Evolutionary conservation across 768 basidiomycete species (phyloP).

Genomic region (Dioszegia aurantiaca): DNA sequence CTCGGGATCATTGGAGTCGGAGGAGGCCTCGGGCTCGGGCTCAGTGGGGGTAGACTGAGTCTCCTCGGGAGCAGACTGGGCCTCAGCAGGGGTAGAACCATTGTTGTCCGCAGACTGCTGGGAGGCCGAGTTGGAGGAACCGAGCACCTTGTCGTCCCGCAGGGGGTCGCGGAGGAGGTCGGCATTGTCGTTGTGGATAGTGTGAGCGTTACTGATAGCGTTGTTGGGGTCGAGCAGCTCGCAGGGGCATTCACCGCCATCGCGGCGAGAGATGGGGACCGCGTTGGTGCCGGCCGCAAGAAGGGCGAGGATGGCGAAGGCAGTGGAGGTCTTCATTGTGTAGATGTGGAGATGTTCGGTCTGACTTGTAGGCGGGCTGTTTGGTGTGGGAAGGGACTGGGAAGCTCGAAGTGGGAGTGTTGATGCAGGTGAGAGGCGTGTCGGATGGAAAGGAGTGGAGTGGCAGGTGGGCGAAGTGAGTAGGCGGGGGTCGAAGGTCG

Average conservation of each 20-base stretch:
- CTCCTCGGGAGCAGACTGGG: too few species aligned
- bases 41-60: too few species aligned
- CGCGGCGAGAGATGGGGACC: slow-evolving; percentile 7
- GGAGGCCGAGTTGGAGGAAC: neutral
- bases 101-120: too few species aligned
- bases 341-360: too few species aligned
- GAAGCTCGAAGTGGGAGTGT: neutral
- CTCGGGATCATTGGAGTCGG: neutral
- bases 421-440: neutral
- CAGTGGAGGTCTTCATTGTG: slow-evolving; percentile 25
- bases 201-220: slow-evolving; percentile 5
- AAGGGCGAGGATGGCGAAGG: slow-evolving; percentile 24
- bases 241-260: slow-evolving; percentile 5
- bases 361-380: too few species aligned
- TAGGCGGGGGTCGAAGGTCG: neutral
- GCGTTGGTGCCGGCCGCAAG: slow-evolving; percentile 21
- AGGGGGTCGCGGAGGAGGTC: neutral
- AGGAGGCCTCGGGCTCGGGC: too few species aligned
- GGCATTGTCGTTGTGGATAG: neutral
- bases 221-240: slow-evolving; percentile 13
- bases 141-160: too few species aligned
- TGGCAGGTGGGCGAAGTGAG: neutral
- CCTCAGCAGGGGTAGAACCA: too few species aligned
- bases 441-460: neutral
- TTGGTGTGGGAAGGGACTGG: neutral